Evolutionary conservation across 1,284 basidiomycete species (phyloP), one percentile per base, ranked within the genome.

Genomic region (Leucoagaricus sp.): DNA sequence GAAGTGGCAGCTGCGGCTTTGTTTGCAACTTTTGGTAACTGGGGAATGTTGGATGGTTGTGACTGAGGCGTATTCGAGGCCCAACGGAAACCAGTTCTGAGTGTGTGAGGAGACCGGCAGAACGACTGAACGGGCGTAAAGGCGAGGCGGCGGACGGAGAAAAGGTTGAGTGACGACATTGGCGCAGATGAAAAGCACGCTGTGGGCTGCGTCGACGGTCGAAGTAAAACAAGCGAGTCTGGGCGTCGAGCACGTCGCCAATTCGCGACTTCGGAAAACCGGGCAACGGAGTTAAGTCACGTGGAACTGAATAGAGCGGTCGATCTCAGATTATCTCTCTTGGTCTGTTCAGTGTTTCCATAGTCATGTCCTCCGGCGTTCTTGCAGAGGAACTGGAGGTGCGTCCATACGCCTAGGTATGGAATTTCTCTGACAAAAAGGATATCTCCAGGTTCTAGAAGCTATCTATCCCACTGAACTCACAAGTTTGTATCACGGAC

Each of bases 381-480:
- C 73, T 91, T 48, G 72, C 81, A 53, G 94, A 96, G 74, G 94
- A 97, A 74, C 86, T 95, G 64, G 94, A 97, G 84, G 94, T 95
- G 57, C 50, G 49, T 49, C 41, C 49, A 25, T 41, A 15, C n/a
- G 26, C 5, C 23, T 28, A 41, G 13, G 42, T 19, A 13, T 58
- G 12, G 7, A 33, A 28, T 8, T 19, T 19, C 41, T 28, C 29
- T 56, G 38, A 49, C 42, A 33, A n/a, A n/a, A n/a, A n/a, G n/a
- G n/a, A n/a, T 47, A 56, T 54, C 46, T 29, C 2, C 68, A 96
- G 91, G 94, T 97, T 25, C 84, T 98, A 63, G 94, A 96, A 77
- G 90, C 93, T 21, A 98, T 98, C 71, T 98, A 96, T 73, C 90
- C 95, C 8, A 89, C 93, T 65, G 96, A 98, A 73, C 80, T 98